Base-by-base conservation (phyloP, 2,329 filamentous ascomycete species). In the Annulohypoxylon truncatum region DNA sequence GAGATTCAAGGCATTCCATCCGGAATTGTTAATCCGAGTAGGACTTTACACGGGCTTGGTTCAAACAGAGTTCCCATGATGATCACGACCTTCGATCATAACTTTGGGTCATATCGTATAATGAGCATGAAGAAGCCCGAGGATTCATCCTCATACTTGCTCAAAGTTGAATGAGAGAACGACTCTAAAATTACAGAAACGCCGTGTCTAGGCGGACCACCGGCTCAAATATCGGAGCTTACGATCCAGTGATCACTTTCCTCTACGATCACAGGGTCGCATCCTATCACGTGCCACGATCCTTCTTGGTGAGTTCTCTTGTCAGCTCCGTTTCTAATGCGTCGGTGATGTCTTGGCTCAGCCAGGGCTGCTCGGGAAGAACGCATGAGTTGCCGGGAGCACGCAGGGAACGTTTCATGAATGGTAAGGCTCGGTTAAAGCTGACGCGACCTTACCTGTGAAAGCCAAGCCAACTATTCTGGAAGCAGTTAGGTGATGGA, bases 221-320 rank as follows among this genome's bases (percentile, higher is more conserved):
- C 28, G 26, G 40, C 24, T 35, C 40, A 51, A 65, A 40, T 48
- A 52, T 64, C 66, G 63, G 64, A 67, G 51, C 53, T 33, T 56
- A 60, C 44, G 50, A 40, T 64, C 64, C 48, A 50, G 33, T 26
- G 35, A 44, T 12, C 38, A 66, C 31, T 33, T 52, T 29, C 52
- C 51, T 38, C n/a, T 8, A 26, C 58, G 38, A 64, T 59, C 22
- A 61, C 48, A 31, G 5, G 52, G 38, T 24, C 28, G 44, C 61
- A 60, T 67, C 61, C 64, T 58, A 60, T 67, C 61, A 69, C 64
- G 64, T 67, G 64, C 53, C 51, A 20, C 31, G 57, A 67, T 62
- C 50, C 10, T 64, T 61, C 60, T 64, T 64, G 53, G 61, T 48
- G 5, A 13, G 40, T 26, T 26, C 40, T 60, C 50, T 62, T 31